Conservation (phyloP, 2,329 filamentous ascomycete genomes). For the Alternaria hordeiaustralica region DNA sequence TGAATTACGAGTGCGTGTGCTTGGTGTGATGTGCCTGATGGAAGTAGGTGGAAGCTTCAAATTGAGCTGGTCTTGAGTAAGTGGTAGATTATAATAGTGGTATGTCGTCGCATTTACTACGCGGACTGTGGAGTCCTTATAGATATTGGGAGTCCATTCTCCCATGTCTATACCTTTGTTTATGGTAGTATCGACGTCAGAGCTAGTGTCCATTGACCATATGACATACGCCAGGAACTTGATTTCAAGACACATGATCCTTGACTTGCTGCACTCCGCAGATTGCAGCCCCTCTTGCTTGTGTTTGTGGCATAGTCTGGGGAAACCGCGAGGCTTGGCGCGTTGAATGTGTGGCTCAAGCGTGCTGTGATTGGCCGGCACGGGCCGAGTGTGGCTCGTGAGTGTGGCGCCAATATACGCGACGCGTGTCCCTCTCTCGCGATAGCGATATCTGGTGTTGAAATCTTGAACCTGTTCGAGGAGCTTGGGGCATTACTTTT, state of each 20-base stretch:
- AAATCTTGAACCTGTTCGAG: background rate
- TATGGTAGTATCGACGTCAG: background rate
- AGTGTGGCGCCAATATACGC: background rate
- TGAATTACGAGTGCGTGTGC: background rate
- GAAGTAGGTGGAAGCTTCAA: rapidly evolving
- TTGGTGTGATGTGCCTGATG: background rate
- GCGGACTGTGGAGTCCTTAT: background rate
- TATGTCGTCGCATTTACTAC: background rate
- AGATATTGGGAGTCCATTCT: background rate
- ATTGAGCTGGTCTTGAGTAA: background rate
- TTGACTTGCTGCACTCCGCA: background rate
- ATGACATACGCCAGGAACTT: background rate
- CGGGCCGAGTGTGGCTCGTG: background rate
- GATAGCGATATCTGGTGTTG: background rate
- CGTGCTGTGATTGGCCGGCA: background rate
- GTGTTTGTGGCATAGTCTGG: background rate
- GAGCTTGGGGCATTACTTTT: rapidly evolving
- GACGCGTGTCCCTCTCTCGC: slow-evolving; percentile 1
- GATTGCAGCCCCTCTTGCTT: background rate
- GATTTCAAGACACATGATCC: background rate
- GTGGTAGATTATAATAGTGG: background rate
- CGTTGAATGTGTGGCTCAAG: background rate
- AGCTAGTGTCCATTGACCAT: background rate
- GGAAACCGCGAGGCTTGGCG: background rate
- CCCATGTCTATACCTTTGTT: background rate